Conservation (phyloP, 148 eudicot species). For the Cornus florida region DNA sequence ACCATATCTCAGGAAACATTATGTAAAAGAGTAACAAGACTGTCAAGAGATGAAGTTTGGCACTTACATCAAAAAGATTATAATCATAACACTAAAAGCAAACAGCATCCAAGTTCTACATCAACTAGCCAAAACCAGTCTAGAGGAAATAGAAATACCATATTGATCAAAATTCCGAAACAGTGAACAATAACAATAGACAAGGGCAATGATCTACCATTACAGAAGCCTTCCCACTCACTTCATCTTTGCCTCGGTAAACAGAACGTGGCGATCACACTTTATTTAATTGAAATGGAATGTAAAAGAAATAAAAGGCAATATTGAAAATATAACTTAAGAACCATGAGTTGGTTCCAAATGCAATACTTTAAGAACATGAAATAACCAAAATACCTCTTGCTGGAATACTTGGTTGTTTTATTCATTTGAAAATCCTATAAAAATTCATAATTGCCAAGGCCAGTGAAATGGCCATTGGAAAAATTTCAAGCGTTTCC, state of each 20-base stretch:
- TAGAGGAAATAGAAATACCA: conserved; percentile 9
- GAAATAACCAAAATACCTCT: too few species aligned
- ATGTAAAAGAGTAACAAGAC: neutral
- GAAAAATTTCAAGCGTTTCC: too few species aligned
- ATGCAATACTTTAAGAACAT: too few species aligned
- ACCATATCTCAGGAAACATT: neutral
- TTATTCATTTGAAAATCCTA: too few species aligned
- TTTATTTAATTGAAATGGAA: too few species aligned
- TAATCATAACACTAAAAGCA: neutral
- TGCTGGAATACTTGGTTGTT: too few species aligned
- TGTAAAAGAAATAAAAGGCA: too few species aligned
- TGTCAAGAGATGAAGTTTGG: conserved; percentile 1
- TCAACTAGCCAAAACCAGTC: neutral
- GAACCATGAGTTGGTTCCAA: too few species aligned
- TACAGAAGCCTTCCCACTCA: conserved; percentile 17
- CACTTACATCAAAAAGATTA: neutral
- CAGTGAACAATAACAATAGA: neutral
- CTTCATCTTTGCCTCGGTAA: conserved; percentile 93
- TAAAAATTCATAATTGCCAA: too few species aligned
- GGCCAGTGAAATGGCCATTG: too few species aligned
- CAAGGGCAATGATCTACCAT: neutral
- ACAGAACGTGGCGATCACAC: conserved; percentile 66
- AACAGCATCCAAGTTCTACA: neutral
- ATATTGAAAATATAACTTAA: too few species aligned
- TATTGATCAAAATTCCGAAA: neutral